Evolutionary conservation across 129 eudicot genomes (phyloP).

Genomic region (Escallonia herrerae): DNA sequence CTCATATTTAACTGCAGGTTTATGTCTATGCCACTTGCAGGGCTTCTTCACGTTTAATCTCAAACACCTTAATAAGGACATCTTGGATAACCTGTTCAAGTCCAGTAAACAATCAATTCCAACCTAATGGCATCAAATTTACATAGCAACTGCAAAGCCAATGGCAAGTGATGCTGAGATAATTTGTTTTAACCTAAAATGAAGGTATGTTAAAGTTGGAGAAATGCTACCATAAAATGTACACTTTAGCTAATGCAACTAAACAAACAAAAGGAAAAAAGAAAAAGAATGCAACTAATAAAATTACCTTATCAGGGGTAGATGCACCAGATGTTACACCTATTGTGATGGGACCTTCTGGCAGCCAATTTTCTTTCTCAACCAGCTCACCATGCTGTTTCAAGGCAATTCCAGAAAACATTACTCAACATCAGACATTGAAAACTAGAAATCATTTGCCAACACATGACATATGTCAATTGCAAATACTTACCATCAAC

Average conservation of each 20-base stretch:
- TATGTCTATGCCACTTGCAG: slow-evolving; percentile 45
- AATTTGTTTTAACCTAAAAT: too few species aligned
- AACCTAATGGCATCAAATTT: background rate
- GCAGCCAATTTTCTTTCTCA: slow-evolving; percentile 80
- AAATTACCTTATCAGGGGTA: slow-evolving; percentile 82
- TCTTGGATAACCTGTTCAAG: slow-evolving; percentile 75
- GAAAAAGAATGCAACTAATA: background rate
- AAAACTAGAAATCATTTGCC: background rate
- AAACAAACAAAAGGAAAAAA: background rate
- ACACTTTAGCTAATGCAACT: background rate
- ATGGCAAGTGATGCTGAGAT: too few species aligned
- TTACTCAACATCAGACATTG: too few species aligned
- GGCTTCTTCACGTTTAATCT: slow-evolving; percentile 64
- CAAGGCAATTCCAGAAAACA: background rate
- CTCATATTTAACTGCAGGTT: slow-evolving; percentile 2
- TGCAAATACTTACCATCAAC: slow-evolving; percentile 40
- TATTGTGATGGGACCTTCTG: slow-evolving; percentile 72
- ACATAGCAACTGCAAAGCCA: background rate
- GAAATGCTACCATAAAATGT: too few species aligned
- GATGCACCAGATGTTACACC: slow-evolving; percentile 95
- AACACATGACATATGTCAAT: background rate
- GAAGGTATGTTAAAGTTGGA: too few species aligned
- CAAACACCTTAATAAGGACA: slow-evolving; percentile 54
- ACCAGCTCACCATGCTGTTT: slow-evolving; percentile 88
- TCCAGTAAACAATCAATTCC: slow-evolving; percentile 6